Percentiles rank a stretch among this genome's conserved stretches.
Evolutionary conservation across 805 yeast genomes (phyloP).

Genomic region (Wickerhamomyces subpelliculosus): DNA sequence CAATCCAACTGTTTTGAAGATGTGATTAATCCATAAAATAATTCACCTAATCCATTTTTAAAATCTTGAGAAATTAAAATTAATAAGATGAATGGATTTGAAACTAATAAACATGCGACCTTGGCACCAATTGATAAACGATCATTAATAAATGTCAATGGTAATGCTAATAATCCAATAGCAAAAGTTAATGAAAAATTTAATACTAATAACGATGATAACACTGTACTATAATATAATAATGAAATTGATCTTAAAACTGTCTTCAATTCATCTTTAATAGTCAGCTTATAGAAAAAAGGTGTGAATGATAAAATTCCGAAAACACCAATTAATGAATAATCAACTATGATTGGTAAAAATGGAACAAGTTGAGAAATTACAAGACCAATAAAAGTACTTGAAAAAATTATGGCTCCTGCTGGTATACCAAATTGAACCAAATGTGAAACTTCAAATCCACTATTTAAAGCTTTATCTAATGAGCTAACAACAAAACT

Average conservation of each 20-base stretch:
- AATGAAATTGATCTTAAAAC: conserved; percentile 39
- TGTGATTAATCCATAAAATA: conserved; percentile 44
- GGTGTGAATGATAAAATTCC: conserved; percentile 15
- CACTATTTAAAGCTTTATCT: conserved; percentile 41
- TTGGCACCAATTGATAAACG: conserved; percentile 16
- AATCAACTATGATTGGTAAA: conserved; percentile 8
- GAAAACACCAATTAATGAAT: conserved; percentile 12
- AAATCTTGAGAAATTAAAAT: conserved; percentile 24
- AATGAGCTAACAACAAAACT: conserved; percentile 65
- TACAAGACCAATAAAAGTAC: conserved; percentile 23
- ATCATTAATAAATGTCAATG: conserved; percentile 52
- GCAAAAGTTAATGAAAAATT: conserved; percentile 77
- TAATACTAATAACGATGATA: conserved; percentile 69
- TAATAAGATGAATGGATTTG: conserved; percentile 46
- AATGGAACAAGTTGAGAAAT: conserved; percentile 19
- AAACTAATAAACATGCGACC: conserved; percentile 29
- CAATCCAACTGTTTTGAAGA: conserved; percentile 67
- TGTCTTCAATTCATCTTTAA: conserved; percentile 10
- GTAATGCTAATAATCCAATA: conserved; percentile 66
- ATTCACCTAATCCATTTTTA: conserved; percentile 21
- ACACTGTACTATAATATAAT: conserved; percentile 56
- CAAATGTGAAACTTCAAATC: conserved; percentile 15
- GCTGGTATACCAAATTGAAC: conserved; percentile 22
- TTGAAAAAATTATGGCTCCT: conserved; percentile 15
- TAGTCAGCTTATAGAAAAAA: conserved; percentile 6